A percentile compares a stretch with the other conserved stretches of the same genome.
Evolutionary conservation across 2,329 filamentous ascomycete species (phyloP).

Genomic region (Aspergillus fumigatiaffinis): DNA sequence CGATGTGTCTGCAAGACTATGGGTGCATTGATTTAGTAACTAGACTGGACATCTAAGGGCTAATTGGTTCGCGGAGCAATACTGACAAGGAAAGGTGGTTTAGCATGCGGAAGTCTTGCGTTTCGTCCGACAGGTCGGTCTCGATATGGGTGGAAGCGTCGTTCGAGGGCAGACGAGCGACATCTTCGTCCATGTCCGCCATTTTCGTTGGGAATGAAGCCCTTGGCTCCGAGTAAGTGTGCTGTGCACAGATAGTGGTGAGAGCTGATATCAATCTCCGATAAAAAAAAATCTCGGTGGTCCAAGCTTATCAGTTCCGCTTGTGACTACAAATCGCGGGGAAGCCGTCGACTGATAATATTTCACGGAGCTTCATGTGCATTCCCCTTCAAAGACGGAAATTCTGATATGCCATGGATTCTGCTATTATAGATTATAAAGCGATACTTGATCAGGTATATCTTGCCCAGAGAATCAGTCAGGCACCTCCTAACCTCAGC

Average conservation of each 20-base stretch:
- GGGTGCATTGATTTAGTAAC: slow-evolving; percentile 1
- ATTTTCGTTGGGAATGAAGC: slow-evolving; percentile 22
- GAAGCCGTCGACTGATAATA: not conserved
- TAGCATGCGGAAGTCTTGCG: slow-evolving; percentile 81
- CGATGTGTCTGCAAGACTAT: slow-evolving; percentile 30
- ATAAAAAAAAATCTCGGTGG: slow-evolving; percentile 14
- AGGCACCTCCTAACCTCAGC: not conserved
- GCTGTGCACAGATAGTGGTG: not conserved
- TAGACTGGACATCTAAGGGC: not conserved
- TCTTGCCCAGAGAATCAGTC: not conserved
- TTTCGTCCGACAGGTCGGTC: slow-evolving; percentile 69
- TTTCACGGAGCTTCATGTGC: not conserved
- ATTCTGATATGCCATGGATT: not conserved
- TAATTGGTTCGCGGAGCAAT: not conserved
- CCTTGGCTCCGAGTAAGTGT: not conserved
- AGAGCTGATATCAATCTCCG: slow-evolving; percentile 4
- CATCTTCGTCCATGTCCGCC: slow-evolving; percentile 45
- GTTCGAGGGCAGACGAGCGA: slow-evolving; percentile 28
- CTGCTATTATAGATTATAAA: slow-evolving; percentile 5
- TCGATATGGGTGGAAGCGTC: slow-evolving; percentile 43
- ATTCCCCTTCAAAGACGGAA: not conserved
- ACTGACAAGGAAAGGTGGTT: slow-evolving; percentile 51
- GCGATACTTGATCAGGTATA: slow-evolving; percentile 19
- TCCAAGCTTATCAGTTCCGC: slow-evolving; percentile 9
- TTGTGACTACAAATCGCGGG: not conserved